A percentile compares a stretch with the other conserved stretches of the same genome.
Evolutionary conservation across 257 asterid species (phyloP).

Genomic region (Rubia yunnanensis): DNA sequence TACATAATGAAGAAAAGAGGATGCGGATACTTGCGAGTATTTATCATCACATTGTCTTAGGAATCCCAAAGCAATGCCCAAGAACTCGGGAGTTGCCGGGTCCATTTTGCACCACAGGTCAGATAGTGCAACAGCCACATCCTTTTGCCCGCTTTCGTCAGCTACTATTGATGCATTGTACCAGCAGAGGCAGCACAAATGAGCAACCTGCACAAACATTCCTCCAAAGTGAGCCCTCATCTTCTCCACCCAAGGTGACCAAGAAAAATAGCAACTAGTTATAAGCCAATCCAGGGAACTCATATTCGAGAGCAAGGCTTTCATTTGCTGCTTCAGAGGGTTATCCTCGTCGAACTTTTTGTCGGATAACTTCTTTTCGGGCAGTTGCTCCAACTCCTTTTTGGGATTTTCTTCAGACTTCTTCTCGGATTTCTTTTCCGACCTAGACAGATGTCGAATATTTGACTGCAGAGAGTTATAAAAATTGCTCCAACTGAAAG

Average conservation of each 20-base stretch:
- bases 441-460: background rate
- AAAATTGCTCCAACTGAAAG: background rate
- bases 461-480: background rate
- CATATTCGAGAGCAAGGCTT: background rate
- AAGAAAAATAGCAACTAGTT: background rate
- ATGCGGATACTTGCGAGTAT: background rate
- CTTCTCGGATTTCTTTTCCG: background rate
- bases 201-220: background rate
- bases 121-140: background rate
- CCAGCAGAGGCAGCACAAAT: slow-evolving; percentile 1
- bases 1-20: background rate
- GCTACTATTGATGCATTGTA: background rate
- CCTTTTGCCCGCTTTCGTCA: background rate
- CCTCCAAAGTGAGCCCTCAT: background rate
- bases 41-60: background rate
- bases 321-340: background rate
- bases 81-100: background rate
- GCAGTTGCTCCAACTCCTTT: too few species aligned
- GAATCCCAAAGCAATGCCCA: background rate
- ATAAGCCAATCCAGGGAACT: background rate
- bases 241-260: background rate
- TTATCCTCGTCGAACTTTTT: background rate
- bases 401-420: background rate
- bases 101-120: background rate
- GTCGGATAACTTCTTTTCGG: too few species aligned